These are phyloP conservation scores for Claviceps sp. DNA, from an alignment of 2,329 filamentous ascomycete genomes.

Conservation along the genomic window DNA sequence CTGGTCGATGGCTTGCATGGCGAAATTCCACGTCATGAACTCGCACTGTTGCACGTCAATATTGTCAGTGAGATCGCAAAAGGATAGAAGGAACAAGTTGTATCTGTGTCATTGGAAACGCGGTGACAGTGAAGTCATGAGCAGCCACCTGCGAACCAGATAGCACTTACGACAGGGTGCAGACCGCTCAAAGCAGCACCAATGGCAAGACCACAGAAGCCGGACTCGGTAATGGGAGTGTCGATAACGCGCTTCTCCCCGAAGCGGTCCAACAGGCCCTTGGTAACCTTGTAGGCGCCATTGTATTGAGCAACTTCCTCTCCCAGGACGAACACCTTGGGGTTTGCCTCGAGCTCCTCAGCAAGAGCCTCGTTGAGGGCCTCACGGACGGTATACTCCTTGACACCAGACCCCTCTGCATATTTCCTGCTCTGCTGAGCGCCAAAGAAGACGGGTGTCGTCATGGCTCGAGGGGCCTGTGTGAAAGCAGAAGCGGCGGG, in stretches of 20 bases:
- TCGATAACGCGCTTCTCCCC: constrained; percentile 96
- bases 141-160: neutral
- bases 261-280: constrained; percentile 92
- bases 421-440: constrained; percentile 39
- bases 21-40: constrained; percentile 99
- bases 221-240: constrained; percentile 94
- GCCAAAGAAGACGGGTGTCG: constrained; percentile 24
- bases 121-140: no score
- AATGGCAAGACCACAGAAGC: constrained; percentile 85
- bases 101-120: neutral
- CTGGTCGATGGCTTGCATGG: constrained; percentile 99
- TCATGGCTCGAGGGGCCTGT: constrained; percentile 18
- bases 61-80: neutral
- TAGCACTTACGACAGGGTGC: constrained; percentile 68
- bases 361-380: constrained; percentile 95
- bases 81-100: neutral
- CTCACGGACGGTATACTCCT: constrained; percentile 95
- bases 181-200: constrained; percentile 90
- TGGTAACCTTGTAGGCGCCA: constrained; percentile 99
- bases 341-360: constrained; percentile 88
- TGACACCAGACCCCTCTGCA: constrained; percentile 47
- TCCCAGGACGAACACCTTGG: constrained; percentile 89
- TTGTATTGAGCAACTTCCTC: constrained; percentile 99
- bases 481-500: constrained; percentile 23
- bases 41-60: constrained; percentile 52